Evolutionary conservation across 139 green algal species (phyloP), one percentile per base, ranked within the genome.

Genomic region (Yamagishiella unicocca): DNA sequence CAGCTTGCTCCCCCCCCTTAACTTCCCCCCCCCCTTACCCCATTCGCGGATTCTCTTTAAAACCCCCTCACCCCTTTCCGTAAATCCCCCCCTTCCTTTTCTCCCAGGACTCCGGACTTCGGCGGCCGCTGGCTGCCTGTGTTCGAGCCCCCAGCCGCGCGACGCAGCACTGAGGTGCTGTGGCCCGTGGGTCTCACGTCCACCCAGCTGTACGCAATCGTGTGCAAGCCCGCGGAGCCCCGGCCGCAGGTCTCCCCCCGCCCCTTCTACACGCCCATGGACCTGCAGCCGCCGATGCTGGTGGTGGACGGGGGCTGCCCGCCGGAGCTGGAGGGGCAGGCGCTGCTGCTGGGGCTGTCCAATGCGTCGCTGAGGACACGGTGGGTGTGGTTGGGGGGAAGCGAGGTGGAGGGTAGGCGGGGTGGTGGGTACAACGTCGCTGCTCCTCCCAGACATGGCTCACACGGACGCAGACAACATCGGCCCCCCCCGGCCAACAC

Each of bases 111-210:
- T 19, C 67, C 61, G 22, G 88, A 95, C 9, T 98, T 93, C 86
- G 96, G 95, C 4, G 96, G 96, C 24, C 87, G 82, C 37, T 98
- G 96, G 96, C 58, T 94, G 62, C 95, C 92, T 17, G 74, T 95
- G 1, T 96, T 97, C 77, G 90, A 91, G 25, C 82, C 95, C 2
- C 53, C 83, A 10, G 40, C 70, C 29, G 87, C 88, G 33, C 90
- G 93, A 79, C 87, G 82, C 46, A 78, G 53, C 12, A 58, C 40
- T 6, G 94, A 98, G 86, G 80, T 90, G 35, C 94, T 94, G 90
- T 98, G 96, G 96, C 62, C 95, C 33, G 94, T 98, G 35, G 90
- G 88, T 8, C 38, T 97, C 27, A 85, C 43, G n/a, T 35, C 70
- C n/a, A 61, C 29, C 35, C 82, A 97, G 87, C 62, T 98, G 31